phyloP scores from a whole-genome alignment of 441 rosid genomes.

The Syzygium malaccense region DNA sequence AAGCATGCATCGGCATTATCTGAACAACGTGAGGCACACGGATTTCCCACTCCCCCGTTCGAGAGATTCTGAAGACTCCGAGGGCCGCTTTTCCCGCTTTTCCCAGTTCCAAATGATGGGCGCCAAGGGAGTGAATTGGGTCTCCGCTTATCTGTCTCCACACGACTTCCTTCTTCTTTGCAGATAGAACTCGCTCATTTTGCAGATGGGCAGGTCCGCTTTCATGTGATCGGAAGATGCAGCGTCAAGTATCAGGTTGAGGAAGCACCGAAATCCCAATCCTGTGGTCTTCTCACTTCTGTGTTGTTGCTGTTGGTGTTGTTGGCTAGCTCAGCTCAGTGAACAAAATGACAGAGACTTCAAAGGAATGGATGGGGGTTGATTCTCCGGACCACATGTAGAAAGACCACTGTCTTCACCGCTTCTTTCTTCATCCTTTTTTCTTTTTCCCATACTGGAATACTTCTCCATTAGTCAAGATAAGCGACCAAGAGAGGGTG shows the following conservation, averaged over 20 bases:
- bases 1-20: background rate
- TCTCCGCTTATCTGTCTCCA: background rate
- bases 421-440: background rate
- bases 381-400: background rate
- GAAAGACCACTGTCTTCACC: background rate
- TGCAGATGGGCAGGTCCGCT: background rate
- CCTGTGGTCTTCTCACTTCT: background rate
- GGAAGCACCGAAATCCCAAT: background rate
- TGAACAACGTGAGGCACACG: background rate
- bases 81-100: background rate
- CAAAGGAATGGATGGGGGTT: background rate
- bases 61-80: background rate
- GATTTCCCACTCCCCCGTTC: background rate
- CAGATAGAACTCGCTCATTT: background rate
- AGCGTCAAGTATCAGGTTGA: background rate
- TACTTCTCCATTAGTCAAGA: background rate
- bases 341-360: background rate
- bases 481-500: background rate
- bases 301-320: background rate
- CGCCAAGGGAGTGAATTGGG: background rate
- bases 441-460: background rate
- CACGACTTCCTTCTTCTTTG: background rate
- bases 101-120: background rate
- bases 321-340: background rate
- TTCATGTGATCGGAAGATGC: background rate